Conservation (phyloP, 2,329 filamentous ascomycete species). For the Hymenoscyphus fructigenus region DNA sequence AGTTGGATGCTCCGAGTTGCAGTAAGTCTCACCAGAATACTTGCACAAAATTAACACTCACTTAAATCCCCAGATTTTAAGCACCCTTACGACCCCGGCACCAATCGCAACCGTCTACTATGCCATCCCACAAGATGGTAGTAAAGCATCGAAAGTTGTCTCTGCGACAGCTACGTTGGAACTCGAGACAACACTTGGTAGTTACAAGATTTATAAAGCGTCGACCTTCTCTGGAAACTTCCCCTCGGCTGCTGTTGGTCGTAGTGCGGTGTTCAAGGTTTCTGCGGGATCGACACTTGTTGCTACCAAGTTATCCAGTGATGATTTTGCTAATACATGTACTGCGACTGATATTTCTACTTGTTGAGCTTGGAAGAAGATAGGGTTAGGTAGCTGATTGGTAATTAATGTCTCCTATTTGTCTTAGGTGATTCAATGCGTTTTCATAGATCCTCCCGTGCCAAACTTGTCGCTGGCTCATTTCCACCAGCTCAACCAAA, state of each 20-base stretch:
- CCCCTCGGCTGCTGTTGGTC: neutral
- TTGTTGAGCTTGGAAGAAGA: neutral
- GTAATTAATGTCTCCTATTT: too few relatives aligned
- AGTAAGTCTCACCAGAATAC: slow-evolving; percentile 11
- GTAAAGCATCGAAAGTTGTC: neutral
- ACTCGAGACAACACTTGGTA: neutral
- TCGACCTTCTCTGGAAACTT: neutral
- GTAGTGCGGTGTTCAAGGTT: neutral
- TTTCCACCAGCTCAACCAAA: too few relatives aligned
- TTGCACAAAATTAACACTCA: neutral
- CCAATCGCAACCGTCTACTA: neutral
- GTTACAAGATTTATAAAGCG: slow-evolving; percentile 2
- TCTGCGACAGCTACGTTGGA: neutral
- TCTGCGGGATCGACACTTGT: neutral
- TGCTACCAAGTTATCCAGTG: neutral
- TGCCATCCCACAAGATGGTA: neutral
- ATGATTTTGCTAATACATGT: neutral
- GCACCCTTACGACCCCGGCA: neutral
- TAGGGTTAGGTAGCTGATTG: neutral
- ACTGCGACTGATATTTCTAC: neutral
- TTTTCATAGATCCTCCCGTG: too few relatives aligned
- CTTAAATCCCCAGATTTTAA: neutral
- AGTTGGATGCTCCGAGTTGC: slow-evolving; percentile 19
- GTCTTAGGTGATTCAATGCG: too few relatives aligned
- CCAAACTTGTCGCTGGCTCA: too few relatives aligned